phyloP scores from a whole-genome alignment of 176 grass and related monocot genomes.

The Oryza meridionalis region DNA sequence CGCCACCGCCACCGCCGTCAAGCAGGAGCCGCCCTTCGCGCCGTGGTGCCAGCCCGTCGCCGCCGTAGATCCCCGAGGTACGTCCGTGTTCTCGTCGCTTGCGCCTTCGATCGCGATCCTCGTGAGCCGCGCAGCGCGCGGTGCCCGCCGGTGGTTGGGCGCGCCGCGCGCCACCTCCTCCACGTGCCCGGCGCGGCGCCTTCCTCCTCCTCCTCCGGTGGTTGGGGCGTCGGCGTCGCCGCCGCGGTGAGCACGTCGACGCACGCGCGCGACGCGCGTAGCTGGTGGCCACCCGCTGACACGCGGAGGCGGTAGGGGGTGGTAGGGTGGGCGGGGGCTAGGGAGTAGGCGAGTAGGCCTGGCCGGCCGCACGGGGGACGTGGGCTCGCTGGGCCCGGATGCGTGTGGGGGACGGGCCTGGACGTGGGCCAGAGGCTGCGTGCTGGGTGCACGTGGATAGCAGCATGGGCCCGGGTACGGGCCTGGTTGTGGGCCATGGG shows the following conservation, averaged over 20 bases:
- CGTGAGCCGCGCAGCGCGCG: background rate
- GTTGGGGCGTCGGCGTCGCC: slow-evolving; percentile 11
- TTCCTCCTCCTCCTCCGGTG: background rate
- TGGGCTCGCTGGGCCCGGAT: background rate
- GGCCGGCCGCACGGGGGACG: background rate
- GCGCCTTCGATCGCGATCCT: background rate
- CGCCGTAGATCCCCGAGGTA: slow-evolving; percentile 53
- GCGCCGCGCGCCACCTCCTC: background rate
- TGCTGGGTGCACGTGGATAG: background rate
- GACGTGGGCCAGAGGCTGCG: background rate
- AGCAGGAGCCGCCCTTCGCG: slow-evolving; percentile 50
- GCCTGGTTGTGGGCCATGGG: background rate
- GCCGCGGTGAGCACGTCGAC: background rate
- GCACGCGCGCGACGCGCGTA: background rate
- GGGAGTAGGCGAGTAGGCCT: slow-evolving; percentile 2
- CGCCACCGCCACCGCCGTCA: slow-evolving; percentile 22
- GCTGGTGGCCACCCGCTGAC: background rate
- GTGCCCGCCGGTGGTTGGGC: background rate
- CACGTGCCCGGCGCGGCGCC: background rate
- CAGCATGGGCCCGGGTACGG: background rate
- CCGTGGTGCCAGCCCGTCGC: slow-evolving; percentile 48
- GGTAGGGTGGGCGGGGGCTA: slow-evolving; percentile 44
- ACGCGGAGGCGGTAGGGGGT: slow-evolving; percentile 6
- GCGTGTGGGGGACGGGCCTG: background rate
- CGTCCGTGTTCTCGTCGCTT: background rate